Percentiles rank a stretch among this genome's conserved stretches.
These are phyloP conservation scores for Gigaspora rosea DNA, from an alignment of 192 early-diverging fungal genomes.

Conservation along the genomic window DNA sequence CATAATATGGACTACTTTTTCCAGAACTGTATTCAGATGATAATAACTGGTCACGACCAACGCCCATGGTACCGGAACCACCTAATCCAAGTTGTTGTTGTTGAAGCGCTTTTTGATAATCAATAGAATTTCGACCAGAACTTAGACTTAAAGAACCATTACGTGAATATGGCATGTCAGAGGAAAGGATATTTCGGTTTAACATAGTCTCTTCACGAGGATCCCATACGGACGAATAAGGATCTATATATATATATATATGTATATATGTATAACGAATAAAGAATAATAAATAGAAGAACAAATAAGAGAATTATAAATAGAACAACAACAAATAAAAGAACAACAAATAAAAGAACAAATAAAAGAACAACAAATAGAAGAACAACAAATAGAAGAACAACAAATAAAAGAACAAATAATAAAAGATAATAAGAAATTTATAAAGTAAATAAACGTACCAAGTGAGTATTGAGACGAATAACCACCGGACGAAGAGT, in stretches of 20 bases:
- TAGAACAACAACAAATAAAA: too few relatives aligned
- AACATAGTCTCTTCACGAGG: slow-evolving; percentile 27
- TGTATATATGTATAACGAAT: too few relatives aligned
- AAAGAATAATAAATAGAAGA: too few relatives aligned
- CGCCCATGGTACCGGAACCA: slow-evolving; percentile 31
- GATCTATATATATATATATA: slow-evolving; percentile 4
- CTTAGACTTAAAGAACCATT: slow-evolving; percentile 23
- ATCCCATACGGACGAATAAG: slow-evolving; percentile 34
- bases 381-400: too few relatives aligned
- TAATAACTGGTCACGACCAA: slow-evolving; percentile 30
- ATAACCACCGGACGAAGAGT: slow-evolving; percentile 6
- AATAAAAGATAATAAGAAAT: too few relatives aligned
- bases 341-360: too few relatives aligned
- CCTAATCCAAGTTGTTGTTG: slow-evolving; percentile 41
- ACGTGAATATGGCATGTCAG: slow-evolving; percentile 31
- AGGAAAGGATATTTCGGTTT: slow-evolving; percentile 24
- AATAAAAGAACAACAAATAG: too few relatives aligned
- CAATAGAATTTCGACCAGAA: slow-evolving; percentile 31
- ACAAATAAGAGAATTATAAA: too few relatives aligned
- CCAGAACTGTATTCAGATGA: slow-evolving; percentile 33
- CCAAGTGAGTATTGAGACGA: slow-evolving; percentile 28
- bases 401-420: too few relatives aligned
- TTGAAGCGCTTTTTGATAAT: slow-evolving; percentile 48
- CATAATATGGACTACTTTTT: slow-evolving; percentile 33
- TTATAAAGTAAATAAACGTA: background rate